Evolutionary conservation across 805 yeast species (phyloP), one percentile per base, ranked within the genome.

Genomic region (Wickerhamiella kurtzmanii): DNA sequence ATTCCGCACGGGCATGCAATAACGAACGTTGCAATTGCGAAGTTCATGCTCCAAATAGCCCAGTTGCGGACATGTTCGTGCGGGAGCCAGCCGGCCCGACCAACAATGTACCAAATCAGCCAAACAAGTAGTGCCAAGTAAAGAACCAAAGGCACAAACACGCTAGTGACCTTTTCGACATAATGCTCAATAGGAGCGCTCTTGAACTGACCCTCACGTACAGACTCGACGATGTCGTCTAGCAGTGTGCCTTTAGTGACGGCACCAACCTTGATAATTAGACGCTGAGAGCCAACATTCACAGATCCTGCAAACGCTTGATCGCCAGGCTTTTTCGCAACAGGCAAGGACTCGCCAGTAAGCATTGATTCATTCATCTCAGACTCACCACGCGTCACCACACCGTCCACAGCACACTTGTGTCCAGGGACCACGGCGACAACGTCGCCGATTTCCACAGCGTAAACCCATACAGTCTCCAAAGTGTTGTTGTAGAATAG

Each of bases 321-420:
- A 50, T 80, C 85, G 0, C 88, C 88, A 0, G 65, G 63, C 0
- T 49, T 46, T 53, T 76, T 82, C 17, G 64, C 64, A 13, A 80
- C 78, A 1, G 87, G 83, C 15, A 66, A 60, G 0, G 66, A 54
- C 66, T 89, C 98, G 54, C 98, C 98, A 2, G 96, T 89, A 22
- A 89, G 70, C 3, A 95, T 79, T 22, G 87, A 75, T 66, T 89
- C 97, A 60, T 89, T 95, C 61, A 86, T 80, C 52, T 84, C 89
- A 49, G 89, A 74, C 16, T 67, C 67, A 2, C 97, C 96, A 4
- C 68, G 61, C 8, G 83, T 66, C 48, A 89, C 62, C 2, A 85
- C 69, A 21, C 82, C 75, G 63, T 89, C 98, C 0, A 89, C 88
- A 1, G 96, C 94, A 17, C 64, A 63, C 5, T 66, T 57, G 56